Base-by-base conservation (phyloP, 495 filamentous ascomycete species). In the Penicillium odoratum region DNA sequence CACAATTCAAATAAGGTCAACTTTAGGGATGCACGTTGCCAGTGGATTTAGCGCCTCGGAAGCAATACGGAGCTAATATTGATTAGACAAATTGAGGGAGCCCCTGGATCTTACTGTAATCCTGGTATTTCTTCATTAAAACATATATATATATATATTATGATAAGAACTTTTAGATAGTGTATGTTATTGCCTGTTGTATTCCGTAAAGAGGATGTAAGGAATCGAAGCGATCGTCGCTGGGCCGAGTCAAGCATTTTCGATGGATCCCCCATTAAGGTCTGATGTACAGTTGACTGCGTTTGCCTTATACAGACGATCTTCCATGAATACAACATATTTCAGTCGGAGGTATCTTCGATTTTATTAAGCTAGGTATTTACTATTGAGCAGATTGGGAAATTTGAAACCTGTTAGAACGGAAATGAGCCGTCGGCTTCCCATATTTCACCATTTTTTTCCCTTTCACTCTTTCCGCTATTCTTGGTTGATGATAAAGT, bases 191-290 rank as follows among this genome's bases (percentile, higher is more conserved):
- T 9, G 33, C 33, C 13, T 36, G 10, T 36, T 4, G 33, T 36
- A 10, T 10, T 11, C 13, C 9, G 4, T 36, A 11, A 9, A 33
- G 31, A 33, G 7, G 33, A 11, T 11, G 33, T 11, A 36, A 9
- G 33, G 8, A 10, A 34, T 34, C 3, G 33, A 36, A 65, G 46
- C 44, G 54, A 60, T 63, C 57, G 42, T 60, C 54, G 55, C 31
- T 56, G 56, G 53, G 53, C 21, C 26, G 50, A 55, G 40, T 56
- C 52, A 61, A 64, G 64, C 55, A 58, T 61, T 58, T 40, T 25
- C 33, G n/a, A 60, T 38, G 28, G 21, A 18, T 56, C 53, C 34
- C 34, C 48, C 55, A 46, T 49, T n/a, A 13, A 47, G 33, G 9
- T 36, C 3, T 2, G 4, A 36, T 13, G 33, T 36, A 13, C 33